Evolutionary conservation across 1,284 basidiomycete genomes (phyloP), one percentile per base, ranked within the genome.

Genomic region (Papiliotrema nemorosa): DNA sequence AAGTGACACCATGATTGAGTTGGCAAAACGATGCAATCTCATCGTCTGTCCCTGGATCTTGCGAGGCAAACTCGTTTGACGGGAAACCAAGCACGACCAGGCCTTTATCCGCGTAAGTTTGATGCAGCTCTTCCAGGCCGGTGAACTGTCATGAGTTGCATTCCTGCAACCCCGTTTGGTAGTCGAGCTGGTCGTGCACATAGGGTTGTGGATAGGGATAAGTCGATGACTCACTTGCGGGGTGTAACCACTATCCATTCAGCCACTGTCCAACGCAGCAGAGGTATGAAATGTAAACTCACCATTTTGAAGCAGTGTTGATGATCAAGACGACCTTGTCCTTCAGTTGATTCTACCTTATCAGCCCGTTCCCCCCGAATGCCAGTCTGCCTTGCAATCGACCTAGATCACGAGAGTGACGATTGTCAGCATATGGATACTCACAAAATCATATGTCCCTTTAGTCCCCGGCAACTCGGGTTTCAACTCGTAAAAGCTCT

Each of bases 1-100:
- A 90, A 10, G 80, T 81, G 31, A 90, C 87, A 24, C 87, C 86
- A 67, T 89, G 84, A 76, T 90, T 90, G 36, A 74, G 67, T 61
- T 81, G 56, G 48, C 64, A 68, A 57, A 67, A 67, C 13, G 37
- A 76, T 22, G 77, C 78, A 60, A 90, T 86, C 33, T 80, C 79
- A 5, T 78, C 79, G 60, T 90, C 87, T 20, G 80, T 76, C 21
- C 80, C 84, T 1, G 88, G 88, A 65, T 90, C 88, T 74, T 90
- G 86, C 3, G 56, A 54, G 2, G 66, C 75, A 52, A 79, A 80
- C 66, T 80, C 76, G 60, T 79, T 77, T 52, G 73, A 76, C 10
- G 78, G 78, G 72, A 78, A 79, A 20, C 77, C 77, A 26, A 78
- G 49, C 35, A 79, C 67, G 44, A 73, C 72, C 22, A 80, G 61